These are phyloP conservation scores for Claviceps sp. DNA, from an alignment of 2,329 filamentous ascomycete genomes.

Conservation along the genomic window DNA sequence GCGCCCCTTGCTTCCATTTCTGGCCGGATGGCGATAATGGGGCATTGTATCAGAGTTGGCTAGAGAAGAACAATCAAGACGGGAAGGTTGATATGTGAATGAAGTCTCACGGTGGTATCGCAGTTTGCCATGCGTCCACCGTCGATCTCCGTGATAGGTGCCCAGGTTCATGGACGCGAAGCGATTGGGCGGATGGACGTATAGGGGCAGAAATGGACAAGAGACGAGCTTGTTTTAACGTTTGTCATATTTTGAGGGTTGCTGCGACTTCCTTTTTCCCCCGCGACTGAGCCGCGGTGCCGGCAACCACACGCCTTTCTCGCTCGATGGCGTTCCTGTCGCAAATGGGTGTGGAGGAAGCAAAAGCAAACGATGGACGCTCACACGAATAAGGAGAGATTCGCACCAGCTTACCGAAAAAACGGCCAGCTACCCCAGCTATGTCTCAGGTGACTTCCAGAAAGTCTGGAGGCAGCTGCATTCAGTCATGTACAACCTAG, in stretches of 20 bases:
- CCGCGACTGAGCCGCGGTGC: neutral
- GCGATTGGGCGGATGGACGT: neutral
- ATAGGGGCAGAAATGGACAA: neutral
- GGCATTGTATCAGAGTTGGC: neutral
- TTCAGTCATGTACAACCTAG: neutral
- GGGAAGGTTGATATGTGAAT: neutral
- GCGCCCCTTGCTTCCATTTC: neutral
- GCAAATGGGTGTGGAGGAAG: neutral
- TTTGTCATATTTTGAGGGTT: conserved; percentile 3
- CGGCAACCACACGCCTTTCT: neutral
- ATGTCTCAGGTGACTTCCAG: conserved; percentile 9
- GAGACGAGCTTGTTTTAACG: neutral
- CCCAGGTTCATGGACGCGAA: neutral
- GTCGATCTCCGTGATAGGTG: neutral
- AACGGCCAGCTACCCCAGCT: neutral
- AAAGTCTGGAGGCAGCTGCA: conserved; percentile 3
- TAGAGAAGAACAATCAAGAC: neutral
- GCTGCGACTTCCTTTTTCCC: neutral
- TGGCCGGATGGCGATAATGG: neutral
- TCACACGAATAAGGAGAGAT: neutral
- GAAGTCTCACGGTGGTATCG: neutral
- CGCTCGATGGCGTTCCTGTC: neutral
- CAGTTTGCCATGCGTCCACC: neutral
- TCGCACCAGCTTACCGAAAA: conserved; percentile 2
- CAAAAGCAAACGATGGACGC: neutral